Conservation (phyloP, 805 yeast species). For the Suhomyces sp. region DNA sequence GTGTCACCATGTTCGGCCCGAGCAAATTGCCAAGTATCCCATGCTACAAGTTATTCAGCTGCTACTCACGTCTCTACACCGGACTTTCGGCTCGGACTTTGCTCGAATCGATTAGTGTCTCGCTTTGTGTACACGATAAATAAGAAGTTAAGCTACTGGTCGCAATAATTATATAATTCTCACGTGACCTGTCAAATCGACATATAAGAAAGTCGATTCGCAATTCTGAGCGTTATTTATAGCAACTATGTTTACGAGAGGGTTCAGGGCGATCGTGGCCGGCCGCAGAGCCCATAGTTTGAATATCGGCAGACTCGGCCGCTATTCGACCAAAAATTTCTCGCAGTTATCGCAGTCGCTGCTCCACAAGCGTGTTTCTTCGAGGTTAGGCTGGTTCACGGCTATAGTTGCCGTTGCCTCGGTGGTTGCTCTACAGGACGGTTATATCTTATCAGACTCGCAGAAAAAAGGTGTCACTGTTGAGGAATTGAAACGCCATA, state of each 20-base stretch:
- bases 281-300: background rate
- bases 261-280: background rate
- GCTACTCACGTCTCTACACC: background rate
- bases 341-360: background rate
- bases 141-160: background rate
- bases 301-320: background rate
- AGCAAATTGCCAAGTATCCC: too few relatives aligned
- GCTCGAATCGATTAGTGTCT: background rate
- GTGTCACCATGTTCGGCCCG: background rate
- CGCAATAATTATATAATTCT: background rate
- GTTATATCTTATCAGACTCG: background rate
- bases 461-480: conserved; percentile 10
- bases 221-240: background rate
- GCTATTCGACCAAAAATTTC: background rate
- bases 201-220: background rate
- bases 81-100: background rate
- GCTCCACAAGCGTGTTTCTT: background rate
- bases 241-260: background rate
- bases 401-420: background rate
- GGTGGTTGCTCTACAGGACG: background rate
- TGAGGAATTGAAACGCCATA: conserved; percentile 44
- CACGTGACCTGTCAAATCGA: background rate
- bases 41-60: too few relatives aligned
- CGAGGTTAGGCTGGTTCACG: background rate
- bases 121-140: background rate